phyloP scores from a whole-genome alignment of 2,329 filamentous ascomycete species.

The Beauveria sp. region DNA sequence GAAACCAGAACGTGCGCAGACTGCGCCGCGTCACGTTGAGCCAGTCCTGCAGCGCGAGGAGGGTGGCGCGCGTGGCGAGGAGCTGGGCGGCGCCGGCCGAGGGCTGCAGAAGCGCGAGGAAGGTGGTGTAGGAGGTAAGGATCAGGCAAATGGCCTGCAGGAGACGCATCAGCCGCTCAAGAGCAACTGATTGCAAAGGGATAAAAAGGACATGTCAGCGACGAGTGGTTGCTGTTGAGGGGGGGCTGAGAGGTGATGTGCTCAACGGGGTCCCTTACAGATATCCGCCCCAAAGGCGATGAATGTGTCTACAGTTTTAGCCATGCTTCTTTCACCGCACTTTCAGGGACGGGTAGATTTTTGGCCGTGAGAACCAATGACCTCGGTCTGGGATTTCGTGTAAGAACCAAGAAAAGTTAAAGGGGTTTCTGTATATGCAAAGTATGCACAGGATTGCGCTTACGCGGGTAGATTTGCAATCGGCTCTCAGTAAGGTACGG shows the following conservation, averaged over 20 bases:
- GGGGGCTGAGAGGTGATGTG: neutral
- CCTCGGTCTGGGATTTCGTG: neutral
- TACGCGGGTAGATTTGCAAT: neutral
- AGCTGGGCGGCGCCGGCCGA: conserved; percentile 16
- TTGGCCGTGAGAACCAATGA: too few relatives aligned
- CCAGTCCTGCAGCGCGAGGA: conserved; percentile 29
- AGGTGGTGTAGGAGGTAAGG: conserved; percentile 35
- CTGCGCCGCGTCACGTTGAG: conserved; percentile 49
- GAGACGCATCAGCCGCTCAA: conserved; percentile 54
- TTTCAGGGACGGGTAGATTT: neutral
- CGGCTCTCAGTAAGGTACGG: neutral
- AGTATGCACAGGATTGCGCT: neutral
- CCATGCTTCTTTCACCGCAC: conserved; percentile 14
- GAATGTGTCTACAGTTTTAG: conserved; percentile 23
- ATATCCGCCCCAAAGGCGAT: conserved; percentile 40
- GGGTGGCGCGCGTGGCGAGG: conserved; percentile 24
- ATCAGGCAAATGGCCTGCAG: conserved; percentile 46
- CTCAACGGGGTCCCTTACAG: conserved; percentile 25
- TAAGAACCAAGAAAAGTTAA: neutral
- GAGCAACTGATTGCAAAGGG: conserved; percentile 35
- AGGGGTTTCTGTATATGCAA: neutral
- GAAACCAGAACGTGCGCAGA: conserved; percentile 61
- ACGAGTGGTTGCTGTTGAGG: neutral
- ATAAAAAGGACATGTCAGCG: neutral
- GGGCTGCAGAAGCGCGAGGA: conserved; percentile 27